Evolutionary conservation across 2,329 filamentous ascomycete species (phyloP).

Genomic region (Ramularia endophylla): DNA sequence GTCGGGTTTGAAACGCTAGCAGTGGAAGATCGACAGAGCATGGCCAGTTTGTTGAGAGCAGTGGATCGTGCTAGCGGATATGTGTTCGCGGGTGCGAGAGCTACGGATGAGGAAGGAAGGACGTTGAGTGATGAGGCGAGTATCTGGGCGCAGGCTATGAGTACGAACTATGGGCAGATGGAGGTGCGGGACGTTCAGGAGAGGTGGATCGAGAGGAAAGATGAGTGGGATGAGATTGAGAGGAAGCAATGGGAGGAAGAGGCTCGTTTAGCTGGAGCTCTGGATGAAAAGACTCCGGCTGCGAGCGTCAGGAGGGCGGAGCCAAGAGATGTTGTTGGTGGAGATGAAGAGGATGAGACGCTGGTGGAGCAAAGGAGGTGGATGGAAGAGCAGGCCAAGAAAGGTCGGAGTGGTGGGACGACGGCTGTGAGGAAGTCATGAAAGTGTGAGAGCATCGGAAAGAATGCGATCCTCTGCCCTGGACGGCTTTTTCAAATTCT

Average conservation of each 20-base stretch:
- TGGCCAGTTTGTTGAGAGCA: constrained; percentile 84
- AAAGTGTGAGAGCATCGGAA: too few relatives aligned
- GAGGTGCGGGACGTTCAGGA: constrained; percentile 90
- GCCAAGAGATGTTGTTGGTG: constrained; percentile 15
- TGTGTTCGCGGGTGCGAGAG: constrained; percentile 83
- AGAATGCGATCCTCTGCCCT: too few relatives aligned
- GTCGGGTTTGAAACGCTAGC: constrained; percentile 91
- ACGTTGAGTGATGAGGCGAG: constrained; percentile 42
- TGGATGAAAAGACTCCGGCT: constrained; percentile 19
- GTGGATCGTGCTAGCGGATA: constrained; percentile 93
- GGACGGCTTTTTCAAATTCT: too few relatives aligned
- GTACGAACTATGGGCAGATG: constrained; percentile 60
- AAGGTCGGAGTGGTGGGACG: constrained; percentile 8
- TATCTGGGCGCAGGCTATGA: constrained; percentile 95
- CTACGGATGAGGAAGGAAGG: constrained; percentile 65
- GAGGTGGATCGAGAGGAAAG: constrained; percentile 87
- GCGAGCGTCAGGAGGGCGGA: constrained; percentile 19
- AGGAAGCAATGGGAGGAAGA: constrained; percentile 69
- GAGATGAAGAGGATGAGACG: constrained; percentile 24
- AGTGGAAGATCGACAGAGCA: constrained; percentile 93
- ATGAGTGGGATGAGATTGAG: constrained; percentile 79
- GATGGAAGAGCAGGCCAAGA: constrained; percentile 19
- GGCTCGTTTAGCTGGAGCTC: constrained; percentile 40
- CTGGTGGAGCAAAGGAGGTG: constrained; percentile 27
- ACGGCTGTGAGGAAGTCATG: constrained; percentile 20